Base-by-base conservation (phyloP, 345 rosid genomes). In the Eucalyptus victrix region DNA sequence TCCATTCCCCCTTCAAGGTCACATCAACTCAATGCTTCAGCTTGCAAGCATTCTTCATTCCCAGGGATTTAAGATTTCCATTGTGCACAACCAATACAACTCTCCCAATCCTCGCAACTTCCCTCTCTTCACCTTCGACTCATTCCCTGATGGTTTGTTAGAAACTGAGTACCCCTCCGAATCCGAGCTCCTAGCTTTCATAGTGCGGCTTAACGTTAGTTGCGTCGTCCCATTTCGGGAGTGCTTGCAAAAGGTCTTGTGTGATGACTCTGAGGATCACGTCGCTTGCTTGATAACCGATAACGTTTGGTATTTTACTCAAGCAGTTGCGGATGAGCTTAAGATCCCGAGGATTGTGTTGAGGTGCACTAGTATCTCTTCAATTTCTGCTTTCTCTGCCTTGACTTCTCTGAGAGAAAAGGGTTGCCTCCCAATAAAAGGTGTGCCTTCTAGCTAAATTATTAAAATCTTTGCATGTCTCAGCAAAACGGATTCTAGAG, bases 1-100 rank as follows among this genome's bases (percentile, higher is more conserved):
- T 69, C 95, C 96, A 7, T 7, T 92, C 54, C 98, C 96, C 49
- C 91, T 95, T 42, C 93, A 94, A 54, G 97, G 96, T 87, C 98
- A 95, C 91, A 87, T 94, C 14, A 94, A 91, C 86, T 95, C 97
- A 8, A 94, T 96, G 95, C 92, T 95, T 53, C 94, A 96, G 51
- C 95, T 96, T 17, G 96, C 95, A 16, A 89, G 87, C 89, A 94
- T 95, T 87, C 93, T 96, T 54, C 92, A 93, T 87, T 85, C 90
- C 86, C 93, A 89, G 91, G 96, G 96, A 86, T 94, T 96, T 91
- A 92, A 94, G 90, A 90, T 96, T 86, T 89, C 93, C 54, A 87
- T 95, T 28, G 89, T 94, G 89, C 97, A 95, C 88, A 92, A 95
- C 54, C 89, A 86, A 10, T 93, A 90, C 90, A 96, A 95, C 94